Base-by-base conservation (phyloP, 768 basidiomycete species). In the Mycena olivaceomarginata region DNA sequence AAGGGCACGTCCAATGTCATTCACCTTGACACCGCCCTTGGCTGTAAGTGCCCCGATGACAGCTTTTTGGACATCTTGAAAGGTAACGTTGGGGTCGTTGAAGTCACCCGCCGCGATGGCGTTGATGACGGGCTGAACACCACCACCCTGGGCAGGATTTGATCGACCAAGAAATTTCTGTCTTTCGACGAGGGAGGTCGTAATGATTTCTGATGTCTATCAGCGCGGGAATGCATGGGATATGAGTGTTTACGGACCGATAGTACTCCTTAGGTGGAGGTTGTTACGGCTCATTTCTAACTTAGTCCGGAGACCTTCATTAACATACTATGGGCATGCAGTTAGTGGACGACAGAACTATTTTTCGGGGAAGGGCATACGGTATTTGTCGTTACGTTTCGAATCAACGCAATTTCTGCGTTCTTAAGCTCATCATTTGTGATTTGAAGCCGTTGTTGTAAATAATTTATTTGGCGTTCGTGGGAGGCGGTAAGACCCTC, bases 311-410 rank as follows among this genome's bases (percentile, higher is more conserved):
- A 67, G 67, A 53, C 11, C n/a, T 56, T 67, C 67, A 6, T 16
- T 53, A 0, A 67, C 10, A 13, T 41, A n/a, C 67, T 67, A 8
- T 39, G 53, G 51, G 18, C 67, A 22, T 56, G 25, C 67, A 53
- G 67, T 67, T 48, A 56, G 48, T 40, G 67, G 67, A 67, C 31
- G n/a, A 67, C 51, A 56, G 67, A 67, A 48, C 67, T 18, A 37
- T 67, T 18, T 37, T 67, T 20, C 67, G 13, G 37, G 53, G 37
- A 20, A 67, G 51, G 67, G 51, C 67, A 67, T 67, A 56, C 67
- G 9, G 51, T 41, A 6, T 53, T 39, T 39, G 48, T 46, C 0
- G 13, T 46, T 8, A 65, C 45, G 13, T 15, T 46, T 4, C 46
- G 43, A 8, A 4, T 31, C 13, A 65, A 15, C 1, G 43, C 45